A percentile compares a stretch with the other conserved stretches of the same genome.
These are phyloP conservation scores for Phytopythium oedochilum DNA, from an alignment of 352 stramenopile species.

Conservation along the genomic window DNA sequence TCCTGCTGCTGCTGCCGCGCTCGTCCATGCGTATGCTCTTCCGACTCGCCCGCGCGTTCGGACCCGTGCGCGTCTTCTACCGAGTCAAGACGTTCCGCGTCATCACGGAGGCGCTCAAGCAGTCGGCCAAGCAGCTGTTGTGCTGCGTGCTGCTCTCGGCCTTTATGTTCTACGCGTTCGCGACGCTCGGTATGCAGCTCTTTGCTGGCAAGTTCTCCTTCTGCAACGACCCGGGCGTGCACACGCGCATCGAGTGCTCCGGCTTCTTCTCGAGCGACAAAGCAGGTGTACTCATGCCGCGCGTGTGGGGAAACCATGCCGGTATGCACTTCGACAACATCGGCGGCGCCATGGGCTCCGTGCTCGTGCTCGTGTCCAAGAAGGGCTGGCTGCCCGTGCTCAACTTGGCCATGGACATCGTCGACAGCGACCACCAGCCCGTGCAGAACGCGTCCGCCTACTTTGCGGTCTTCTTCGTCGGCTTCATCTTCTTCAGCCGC, in stretches of 20 bases:
- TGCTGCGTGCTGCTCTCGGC: conserved; percentile 76
- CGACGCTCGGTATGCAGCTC: conserved; percentile 82
- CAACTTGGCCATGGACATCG: conserved; percentile 79
- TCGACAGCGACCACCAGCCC: conserved; percentile 61
- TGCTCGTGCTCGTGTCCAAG: conserved; percentile 81
- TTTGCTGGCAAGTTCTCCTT: conserved; percentile 77
- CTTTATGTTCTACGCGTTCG: conserved; percentile 84
- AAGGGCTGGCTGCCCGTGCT: conserved; percentile 84
- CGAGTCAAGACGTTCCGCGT: conserved; percentile 81
- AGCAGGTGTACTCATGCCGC: conserved; percentile 46
- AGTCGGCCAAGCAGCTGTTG: conserved; percentile 72
- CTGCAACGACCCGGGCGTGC: conserved; percentile 68
- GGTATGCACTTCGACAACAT: conserved; percentile 85
- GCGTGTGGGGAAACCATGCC: conserved; percentile 75
- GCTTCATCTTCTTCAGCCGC: conserved; percentile 72
- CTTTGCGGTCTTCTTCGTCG: conserved; percentile 80
- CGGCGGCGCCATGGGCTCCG: conserved; percentile 62
- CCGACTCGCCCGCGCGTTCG: conserved; percentile 68
- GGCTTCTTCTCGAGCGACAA: conserved; percentile 61
- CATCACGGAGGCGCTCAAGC: conserved; percentile 76
- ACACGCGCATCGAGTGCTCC: conserved; percentile 39
- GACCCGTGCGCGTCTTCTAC: conserved; percentile 82
- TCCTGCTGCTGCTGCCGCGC: conserved; percentile 66
- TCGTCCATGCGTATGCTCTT: conserved; percentile 77
- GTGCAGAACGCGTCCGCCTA: conserved; percentile 70